phyloP scores from a whole-genome alignment of 768 basidiomycete genomes.

The Saitozyma sp. region DNA sequence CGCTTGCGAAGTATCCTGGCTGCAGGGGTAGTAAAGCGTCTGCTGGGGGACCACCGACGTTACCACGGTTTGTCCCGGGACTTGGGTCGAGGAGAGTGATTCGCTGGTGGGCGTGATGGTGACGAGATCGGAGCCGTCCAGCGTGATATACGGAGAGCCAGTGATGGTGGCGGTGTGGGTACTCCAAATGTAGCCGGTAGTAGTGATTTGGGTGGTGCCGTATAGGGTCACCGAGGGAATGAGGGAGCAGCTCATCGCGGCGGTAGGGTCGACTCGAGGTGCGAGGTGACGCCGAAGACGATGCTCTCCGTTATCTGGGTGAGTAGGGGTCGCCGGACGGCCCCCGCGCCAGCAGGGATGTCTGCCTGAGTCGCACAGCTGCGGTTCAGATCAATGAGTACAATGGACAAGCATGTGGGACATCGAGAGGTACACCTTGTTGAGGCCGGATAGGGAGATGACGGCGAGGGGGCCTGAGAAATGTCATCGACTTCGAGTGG shows the following conservation, averaged over 20 bases:
- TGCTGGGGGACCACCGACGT: conserved; percentile 25
- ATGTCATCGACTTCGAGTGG: too few relatives aligned
- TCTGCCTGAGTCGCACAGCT: too few relatives aligned
- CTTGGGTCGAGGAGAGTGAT: neutral
- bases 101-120: conserved; percentile 11
- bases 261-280: too few relatives aligned
- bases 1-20: conserved; percentile 3
- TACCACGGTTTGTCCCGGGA: conserved; percentile 1
- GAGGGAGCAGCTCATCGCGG: conserved; percentile 11
- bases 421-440: too few relatives aligned
- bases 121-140: neutral
- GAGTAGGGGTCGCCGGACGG: too few relatives aligned
- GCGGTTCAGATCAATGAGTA: too few relatives aligned
- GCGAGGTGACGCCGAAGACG: too few relatives aligned
- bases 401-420: too few relatives aligned
- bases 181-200: conserved; percentile 2
- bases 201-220: conserved; percentile 27
- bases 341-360: too few relatives aligned
- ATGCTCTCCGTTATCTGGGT: too few relatives aligned
- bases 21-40: conserved; percentile 31
- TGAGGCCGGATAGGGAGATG: too few relatives aligned
- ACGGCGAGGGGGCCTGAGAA: too few relatives aligned
- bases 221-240: conserved; percentile 25
- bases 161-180: conserved; percentile 5
- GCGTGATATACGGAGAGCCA: neutral